Evolutionary conservation across 2,329 filamentous ascomycete genomes (phyloP).

Genomic region (Xylaria sp.): DNA sequence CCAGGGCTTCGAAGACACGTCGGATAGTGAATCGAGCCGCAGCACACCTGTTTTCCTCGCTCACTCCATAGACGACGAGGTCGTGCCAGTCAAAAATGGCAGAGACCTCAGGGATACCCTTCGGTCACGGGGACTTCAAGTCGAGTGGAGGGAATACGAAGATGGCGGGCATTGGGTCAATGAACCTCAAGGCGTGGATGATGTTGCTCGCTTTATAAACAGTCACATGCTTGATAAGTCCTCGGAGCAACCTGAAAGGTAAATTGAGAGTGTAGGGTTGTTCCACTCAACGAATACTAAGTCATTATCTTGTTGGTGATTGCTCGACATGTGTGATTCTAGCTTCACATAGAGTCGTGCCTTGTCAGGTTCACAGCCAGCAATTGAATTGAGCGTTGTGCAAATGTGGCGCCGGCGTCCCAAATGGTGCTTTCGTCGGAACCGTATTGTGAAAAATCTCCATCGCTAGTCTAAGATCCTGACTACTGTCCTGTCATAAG

Average conservation of each 20-base stretch:
- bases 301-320: no score
- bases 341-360: no score
- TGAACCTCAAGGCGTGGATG: slow-evolving; percentile 41
- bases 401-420: no score
- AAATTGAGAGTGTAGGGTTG: no score
- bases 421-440: no score
- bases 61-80: slow-evolving; percentile 42
- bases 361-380: no score
- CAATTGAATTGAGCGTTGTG: no score
- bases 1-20: neutral
- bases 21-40: neutral
- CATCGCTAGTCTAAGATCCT: no score
- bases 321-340: no score
- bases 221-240: slow-evolving; percentile 2
- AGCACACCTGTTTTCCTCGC: slow-evolving; percentile 19
- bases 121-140: slow-evolving; percentile 4
- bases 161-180: slow-evolving; percentile 42
- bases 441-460: no score
- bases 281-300: no score
- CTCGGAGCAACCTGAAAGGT: neutral
- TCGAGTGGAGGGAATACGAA: slow-evolving; percentile 48
- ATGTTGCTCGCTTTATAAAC: slow-evolving; percentile 37
- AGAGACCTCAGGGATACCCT: slow-evolving; percentile 41
- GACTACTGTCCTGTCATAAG: no score
- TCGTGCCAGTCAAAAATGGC: slow-evolving; percentile 46